phyloP scores from a whole-genome alignment of 202 grass and related monocot species.

The Schoenoplectus triqueter region DNA sequence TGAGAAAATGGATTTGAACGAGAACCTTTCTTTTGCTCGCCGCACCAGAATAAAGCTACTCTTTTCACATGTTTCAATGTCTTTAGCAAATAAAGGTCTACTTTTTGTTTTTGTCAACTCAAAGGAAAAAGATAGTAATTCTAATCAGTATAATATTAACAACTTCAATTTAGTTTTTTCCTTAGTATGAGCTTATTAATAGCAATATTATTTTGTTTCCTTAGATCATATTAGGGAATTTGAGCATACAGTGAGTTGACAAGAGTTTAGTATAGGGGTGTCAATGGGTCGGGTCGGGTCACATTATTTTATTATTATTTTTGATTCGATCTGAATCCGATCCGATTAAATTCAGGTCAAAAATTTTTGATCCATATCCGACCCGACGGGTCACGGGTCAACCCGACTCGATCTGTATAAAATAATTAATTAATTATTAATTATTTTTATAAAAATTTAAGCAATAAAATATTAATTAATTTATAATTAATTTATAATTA shows the following conservation, averaged over 20 bases:
- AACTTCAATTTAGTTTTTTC: conserved; percentile 1
- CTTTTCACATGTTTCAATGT: background rate
- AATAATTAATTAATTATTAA: too few species aligned
- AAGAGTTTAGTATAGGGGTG: too few species aligned
- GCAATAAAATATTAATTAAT: too few species aligned
- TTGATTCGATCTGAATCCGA: too few species aligned
- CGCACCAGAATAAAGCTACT: background rate
- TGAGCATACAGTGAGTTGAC: background rate
- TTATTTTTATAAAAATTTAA: too few species aligned
- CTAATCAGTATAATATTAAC: background rate
- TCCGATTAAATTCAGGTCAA: too few species aligned
- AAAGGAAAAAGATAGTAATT: background rate
- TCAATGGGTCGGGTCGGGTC: too few species aligned
- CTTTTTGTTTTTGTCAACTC: background rate
- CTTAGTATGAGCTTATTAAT: background rate
- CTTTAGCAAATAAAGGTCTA: background rate
- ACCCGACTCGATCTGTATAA: too few species aligned
- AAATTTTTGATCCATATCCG: too few species aligned
- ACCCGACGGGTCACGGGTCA: too few species aligned
- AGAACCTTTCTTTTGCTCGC: background rate
- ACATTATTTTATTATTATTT: too few species aligned
- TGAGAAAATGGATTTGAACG: background rate
- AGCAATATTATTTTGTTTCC: background rate
- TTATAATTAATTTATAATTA: too few species aligned
- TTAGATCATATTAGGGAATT: background rate